Evolutionary conservation across 495 filamentous ascomycete species (phyloP).

Genomic region (Penicillium longicatenatum): DNA sequence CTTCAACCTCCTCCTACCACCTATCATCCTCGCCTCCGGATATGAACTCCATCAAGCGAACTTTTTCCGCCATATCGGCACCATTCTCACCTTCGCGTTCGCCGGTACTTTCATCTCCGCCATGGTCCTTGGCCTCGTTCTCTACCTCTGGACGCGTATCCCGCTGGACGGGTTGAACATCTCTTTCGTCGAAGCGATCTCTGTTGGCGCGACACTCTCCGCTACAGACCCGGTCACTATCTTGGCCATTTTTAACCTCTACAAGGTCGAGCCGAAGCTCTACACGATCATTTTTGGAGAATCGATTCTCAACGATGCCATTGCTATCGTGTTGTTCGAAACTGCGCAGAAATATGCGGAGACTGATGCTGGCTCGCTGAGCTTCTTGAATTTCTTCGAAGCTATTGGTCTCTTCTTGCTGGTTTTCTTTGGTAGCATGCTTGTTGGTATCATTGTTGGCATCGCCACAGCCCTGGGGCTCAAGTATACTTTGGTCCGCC

Average conservation of each 20-base stretch:
- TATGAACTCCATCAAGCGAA: conserved; percentile 98
- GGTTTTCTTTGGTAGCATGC: conserved; percentile 91
- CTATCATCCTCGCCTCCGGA: conserved; percentile 94
- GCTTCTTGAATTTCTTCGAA: conserved; percentile 77
- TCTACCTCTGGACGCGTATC: conserved; percentile 86
- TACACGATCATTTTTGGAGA: conserved; percentile 99
- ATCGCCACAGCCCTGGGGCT: conserved; percentile 82
- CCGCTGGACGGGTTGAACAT: conserved; percentile 83
- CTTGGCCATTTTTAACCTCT: conserved; percentile 97
- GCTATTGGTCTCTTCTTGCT: conserved; percentile 92
- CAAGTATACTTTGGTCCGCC: conserved; percentile 89
- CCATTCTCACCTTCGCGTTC: conserved; percentile 98
- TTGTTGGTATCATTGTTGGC: conserved; percentile 85
- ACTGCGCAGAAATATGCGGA: conserved; percentile 86
- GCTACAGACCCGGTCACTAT: conserved; percentile 98
- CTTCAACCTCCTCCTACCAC: conserved; percentile 96
- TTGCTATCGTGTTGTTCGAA: conserved; percentile 98
- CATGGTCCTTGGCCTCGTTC: conserved; percentile 81
- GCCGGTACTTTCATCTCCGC: conserved; percentile 97
- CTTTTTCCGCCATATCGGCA: conserved; percentile 98
- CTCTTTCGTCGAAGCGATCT: conserved; percentile 90
- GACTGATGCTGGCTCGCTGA: conserved; percentile 61
- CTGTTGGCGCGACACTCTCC: conserved; percentile 91
- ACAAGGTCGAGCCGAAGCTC: conserved; percentile 97
- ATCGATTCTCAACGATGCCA: conserved; percentile 95